Evolutionary conservation across 2,329 filamentous ascomycete genomes (phyloP).

Genomic region (Coniella vitis): DNA sequence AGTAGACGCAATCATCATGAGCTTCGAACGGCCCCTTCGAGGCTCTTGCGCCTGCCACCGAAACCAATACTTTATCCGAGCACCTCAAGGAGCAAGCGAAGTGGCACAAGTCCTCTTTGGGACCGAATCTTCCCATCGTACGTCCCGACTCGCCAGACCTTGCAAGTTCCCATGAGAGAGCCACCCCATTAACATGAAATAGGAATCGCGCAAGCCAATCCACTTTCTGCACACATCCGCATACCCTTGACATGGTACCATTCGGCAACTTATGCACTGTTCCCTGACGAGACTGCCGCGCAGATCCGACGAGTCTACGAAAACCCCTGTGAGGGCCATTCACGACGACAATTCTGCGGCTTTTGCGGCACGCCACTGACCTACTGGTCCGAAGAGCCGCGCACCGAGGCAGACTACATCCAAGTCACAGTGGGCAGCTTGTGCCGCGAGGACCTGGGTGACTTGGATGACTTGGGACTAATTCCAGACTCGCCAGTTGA

Average conservation of each 20-base stretch:
- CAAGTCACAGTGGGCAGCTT: conserved; percentile 76
- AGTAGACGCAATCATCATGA: conserved; percentile 30
- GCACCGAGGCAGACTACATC: conserved; percentile 68
- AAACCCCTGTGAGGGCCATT: conserved; percentile 47
- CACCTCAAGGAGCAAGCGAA: conserved; percentile 52
- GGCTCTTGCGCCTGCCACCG: conserved; percentile 82
- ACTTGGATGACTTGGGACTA: conserved; percentile 69
- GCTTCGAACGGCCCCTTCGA: conserved; percentile 48
- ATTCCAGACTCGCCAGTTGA: conserved; percentile 42
- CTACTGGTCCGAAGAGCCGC: conserved; percentile 72
- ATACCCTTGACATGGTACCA: conserved; percentile 78
- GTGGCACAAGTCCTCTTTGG: conserved; percentile 69
- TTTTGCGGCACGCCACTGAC: conserved; percentile 83
- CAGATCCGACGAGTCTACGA: conserved; percentile 63
- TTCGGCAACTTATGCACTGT: conserved; percentile 67
- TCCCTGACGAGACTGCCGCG: conserved; percentile 66
- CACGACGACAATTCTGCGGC: conserved; percentile 78
- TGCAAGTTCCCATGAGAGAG: not conserved
- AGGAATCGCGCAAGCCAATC: conserved; percentile 63
- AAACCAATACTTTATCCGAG: conserved; percentile 70
- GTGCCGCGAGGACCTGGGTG: conserved; percentile 59
- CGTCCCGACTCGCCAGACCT: conserved; percentile 29
- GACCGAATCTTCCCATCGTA: conserved; percentile 63
- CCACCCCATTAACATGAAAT: not conserved
- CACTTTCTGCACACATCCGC: conserved; percentile 73